Base-by-base conservation (phyloP, 345 rosid species). In the Zanthoxylum bungeanum region DNA sequence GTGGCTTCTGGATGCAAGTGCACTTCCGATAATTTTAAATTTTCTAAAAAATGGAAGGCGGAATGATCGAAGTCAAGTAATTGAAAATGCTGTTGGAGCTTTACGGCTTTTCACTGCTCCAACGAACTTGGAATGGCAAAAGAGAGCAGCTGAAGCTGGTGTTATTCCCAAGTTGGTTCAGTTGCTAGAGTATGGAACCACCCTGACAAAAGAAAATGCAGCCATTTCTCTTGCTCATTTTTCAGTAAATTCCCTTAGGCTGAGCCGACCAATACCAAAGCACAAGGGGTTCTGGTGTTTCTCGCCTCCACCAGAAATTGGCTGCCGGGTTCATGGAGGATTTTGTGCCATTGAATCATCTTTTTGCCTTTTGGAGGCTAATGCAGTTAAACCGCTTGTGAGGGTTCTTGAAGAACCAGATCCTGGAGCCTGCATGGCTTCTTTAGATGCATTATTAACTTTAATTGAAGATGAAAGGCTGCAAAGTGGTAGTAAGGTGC, bases 321-420 rank as follows among this genome's bases (percentile, higher is more conserved):
- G 62, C 60, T 89, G 93, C 77, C 46, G 3, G 47, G 73, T 85
- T 64, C 93, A 89, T 62, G 77, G 82, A 47, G 93, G 93, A 64
- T 52, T 89, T 12, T 89, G 93, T 78, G 52, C 83, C 4, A 77
- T 84, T 51, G 77, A 84, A 71, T 78, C 88, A 24, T 87, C 93
- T 39, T 89, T 85, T 79, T 89, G 93, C 81, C 89, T 89, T 49
- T 44, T 89, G 30, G 89, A 87, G 73, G 91, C 93, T 31, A 74
- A 81, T 50, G 89, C 93, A 5, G 76, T 89, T 37, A 64, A 51
- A 42, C 86, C 91, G 2, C 85, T 89, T 55, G 88, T 77, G 42
- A 73, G 74, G 64, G 78, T 85, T 51, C 88, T 89, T 36, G 72
- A 75, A 53, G 88, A 85, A 19, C 60, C 81, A 21, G 87, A 87